Evolutionary conservation across 148 eudicot species (phyloP).

Genomic region (Dianthus caryophyllus): DNA sequence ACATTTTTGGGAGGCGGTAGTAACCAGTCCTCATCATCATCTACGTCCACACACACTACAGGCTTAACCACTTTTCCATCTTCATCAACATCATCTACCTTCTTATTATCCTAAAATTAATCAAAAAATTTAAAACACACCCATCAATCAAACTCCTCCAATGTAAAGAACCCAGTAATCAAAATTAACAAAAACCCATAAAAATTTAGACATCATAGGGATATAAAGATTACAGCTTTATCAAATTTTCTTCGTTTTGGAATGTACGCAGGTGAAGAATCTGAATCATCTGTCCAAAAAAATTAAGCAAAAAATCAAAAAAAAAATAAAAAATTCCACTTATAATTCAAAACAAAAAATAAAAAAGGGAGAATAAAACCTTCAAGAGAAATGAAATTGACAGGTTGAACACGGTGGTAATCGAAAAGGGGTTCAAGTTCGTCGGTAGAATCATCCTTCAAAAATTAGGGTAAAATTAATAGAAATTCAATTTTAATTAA

Average conservation of each 20-base stretch:
- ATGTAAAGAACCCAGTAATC: neutral
- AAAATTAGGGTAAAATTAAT: neutral
- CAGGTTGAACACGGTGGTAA: constrained; percentile 79
- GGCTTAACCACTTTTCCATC: constrained; percentile 21
- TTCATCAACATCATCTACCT: constrained; percentile 7
- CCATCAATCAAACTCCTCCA: neutral
- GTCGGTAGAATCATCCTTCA: constrained; percentile 45
- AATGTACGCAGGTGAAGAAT: constrained; percentile 33
- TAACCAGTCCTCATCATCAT: constrained; percentile 61
- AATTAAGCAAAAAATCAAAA: neutral
- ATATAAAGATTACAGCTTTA: constrained; percentile 22
- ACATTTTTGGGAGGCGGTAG: constrained; percentile 59
- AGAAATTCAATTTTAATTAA: neutral
- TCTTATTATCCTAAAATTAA: constrained; percentile 10
- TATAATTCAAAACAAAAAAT: neutral
- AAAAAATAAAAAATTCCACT: neutral
- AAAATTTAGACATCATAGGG: neutral
- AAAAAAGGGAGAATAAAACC: constrained; percentile 31
- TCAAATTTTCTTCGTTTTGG: constrained; percentile 49
- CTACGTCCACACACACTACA: constrained; percentile 39
- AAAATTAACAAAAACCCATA: neutral
- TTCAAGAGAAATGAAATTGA: constrained; percentile 36
- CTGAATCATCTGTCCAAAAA: constrained; percentile 46
- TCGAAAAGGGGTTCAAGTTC: constrained; percentile 88
- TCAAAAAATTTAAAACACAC: constrained; percentile 7